Evolutionary conservation across 331 rosid genomes (phyloP).

Genomic region (Malus hybrid): DNA sequence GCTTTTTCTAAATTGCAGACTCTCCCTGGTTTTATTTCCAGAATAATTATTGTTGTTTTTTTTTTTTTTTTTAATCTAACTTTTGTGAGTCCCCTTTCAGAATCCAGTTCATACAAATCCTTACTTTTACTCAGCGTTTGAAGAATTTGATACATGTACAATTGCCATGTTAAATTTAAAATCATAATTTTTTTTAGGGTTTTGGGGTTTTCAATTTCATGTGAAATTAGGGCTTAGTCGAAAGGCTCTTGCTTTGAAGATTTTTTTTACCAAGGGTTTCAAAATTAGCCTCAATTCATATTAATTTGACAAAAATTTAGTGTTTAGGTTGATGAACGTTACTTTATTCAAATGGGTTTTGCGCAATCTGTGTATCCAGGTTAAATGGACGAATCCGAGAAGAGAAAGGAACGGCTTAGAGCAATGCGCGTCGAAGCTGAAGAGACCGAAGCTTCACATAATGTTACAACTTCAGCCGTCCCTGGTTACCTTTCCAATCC

Average conservation of each 20-base stretch:
- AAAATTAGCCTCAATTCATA: not conserved
- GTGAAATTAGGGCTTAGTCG: not conserved
- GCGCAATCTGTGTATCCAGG: not conserved
- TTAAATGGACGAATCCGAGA: constrained; percentile 82
- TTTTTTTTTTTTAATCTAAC: not conserved
- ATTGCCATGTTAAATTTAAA: too few species aligned
- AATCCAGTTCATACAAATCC: not conserved
- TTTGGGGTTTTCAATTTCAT: not conserved
- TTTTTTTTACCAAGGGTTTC: not conserved
- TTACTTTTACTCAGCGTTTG: too few species aligned
- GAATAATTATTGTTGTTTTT: not conserved
- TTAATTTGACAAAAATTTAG: not conserved
- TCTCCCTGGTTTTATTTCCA: not conserved
- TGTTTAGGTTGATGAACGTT: not conserved
- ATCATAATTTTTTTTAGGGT: not conserved
- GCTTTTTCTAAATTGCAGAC: not conserved
- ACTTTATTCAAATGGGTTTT: not conserved
- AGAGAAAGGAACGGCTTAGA: constrained; percentile 66
- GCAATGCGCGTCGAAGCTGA: constrained; percentile 73
- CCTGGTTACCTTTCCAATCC: constrained; percentile 71
- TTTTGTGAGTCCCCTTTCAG: not conserved
- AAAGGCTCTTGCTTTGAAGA: not conserved
- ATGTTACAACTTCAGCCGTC: constrained; percentile 9
- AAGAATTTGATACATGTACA: too few species aligned
- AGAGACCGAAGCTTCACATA: constrained; percentile 32